phyloP scores from a whole-genome alignment of 495 filamentous ascomycete species.

The Jackrogersella multiformis region DNA sequence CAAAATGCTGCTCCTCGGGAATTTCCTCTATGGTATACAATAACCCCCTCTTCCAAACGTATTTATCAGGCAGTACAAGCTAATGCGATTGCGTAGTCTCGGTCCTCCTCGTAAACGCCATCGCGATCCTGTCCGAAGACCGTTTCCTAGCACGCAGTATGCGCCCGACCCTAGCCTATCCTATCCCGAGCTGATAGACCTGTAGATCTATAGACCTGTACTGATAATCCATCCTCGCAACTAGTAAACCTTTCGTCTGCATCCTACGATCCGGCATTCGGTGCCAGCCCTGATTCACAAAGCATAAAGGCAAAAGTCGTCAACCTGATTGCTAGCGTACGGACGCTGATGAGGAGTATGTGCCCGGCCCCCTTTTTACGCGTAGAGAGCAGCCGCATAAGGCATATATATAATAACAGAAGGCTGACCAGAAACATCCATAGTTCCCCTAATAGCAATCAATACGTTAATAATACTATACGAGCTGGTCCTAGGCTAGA shows the following conservation, averaged over 20 bases:
- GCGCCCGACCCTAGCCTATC: constrained; percentile 41
- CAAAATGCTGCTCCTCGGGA: constrained; percentile 76
- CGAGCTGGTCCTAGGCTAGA: constrained; percentile 82
- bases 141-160: constrained; percentile 94
- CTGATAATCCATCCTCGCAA: constrained; percentile 7
- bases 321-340: constrained; percentile 87
- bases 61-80: constrained; percentile 27
- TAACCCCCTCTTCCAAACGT: constrained; percentile 1
- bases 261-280: constrained; percentile 76
- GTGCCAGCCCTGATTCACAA: constrained; percentile 68
- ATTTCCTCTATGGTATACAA: constrained; percentile 73
- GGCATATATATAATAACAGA: not conserved
- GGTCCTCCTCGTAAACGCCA: constrained; percentile 89
- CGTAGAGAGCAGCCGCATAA: not conserved
- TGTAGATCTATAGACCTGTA: not conserved
- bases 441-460: constrained; percentile 93
- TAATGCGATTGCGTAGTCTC: constrained; percentile 63
- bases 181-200: no score
- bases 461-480: constrained; percentile 92
- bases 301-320: constrained; percentile 89
- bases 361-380: constrained; percentile 36
- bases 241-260: constrained; percentile 82
- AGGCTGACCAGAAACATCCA: constrained; percentile 19
- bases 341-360: constrained; percentile 95
- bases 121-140: constrained; percentile 96